These are phyloP conservation scores for Cenchrus fungigraminus DNA, from an alignment of 176 grass and related monocot species.

Conservation along the genomic window DNA sequence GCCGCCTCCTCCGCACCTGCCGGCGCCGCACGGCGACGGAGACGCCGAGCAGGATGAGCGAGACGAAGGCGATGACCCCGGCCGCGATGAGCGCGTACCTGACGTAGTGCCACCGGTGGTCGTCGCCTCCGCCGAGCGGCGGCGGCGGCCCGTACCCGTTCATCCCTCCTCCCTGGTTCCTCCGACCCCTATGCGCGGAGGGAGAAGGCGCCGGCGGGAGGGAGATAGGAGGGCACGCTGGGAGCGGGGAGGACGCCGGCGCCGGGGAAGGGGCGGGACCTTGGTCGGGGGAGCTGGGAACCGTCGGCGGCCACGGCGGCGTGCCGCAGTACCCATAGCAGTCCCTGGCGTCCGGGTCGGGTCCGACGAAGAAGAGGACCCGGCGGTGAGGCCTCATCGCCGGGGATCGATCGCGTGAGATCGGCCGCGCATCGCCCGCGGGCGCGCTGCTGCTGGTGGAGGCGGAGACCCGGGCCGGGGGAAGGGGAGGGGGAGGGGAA, in stretches of 20 bases:
- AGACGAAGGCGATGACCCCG: constrained; percentile 39
- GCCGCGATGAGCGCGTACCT: constrained; percentile 24
- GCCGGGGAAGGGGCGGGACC: background rate
- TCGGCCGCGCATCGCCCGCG: background rate
- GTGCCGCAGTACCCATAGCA: background rate
- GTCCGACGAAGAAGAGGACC: background rate
- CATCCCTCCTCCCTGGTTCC: constrained; percentile 35
- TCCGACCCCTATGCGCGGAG: constrained; percentile 10
- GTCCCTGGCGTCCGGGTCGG: background rate
- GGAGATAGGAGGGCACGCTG: background rate
- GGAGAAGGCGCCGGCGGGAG: constrained; percentile 4
- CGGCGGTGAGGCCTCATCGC: constrained; percentile 35
- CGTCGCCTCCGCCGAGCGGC: background rate
- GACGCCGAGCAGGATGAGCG: constrained; percentile 49
- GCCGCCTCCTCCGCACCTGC: constrained; percentile 16
- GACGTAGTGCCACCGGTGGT: background rate
- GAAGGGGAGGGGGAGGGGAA: background rate
- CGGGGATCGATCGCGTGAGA: constrained; percentile 27
- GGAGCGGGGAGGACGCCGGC: rapidly evolving
- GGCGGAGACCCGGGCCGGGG: background rate
- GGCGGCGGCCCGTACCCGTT: background rate
- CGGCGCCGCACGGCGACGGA: constrained; percentile 47
- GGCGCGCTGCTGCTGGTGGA: background rate
- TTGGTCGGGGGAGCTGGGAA: background rate
- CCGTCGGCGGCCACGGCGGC: background rate